A percentile compares a stretch with the other conserved stretches of the same genome.
Conservation (phyloP, 441 rosid species). For the Populus hybrid region DNA sequence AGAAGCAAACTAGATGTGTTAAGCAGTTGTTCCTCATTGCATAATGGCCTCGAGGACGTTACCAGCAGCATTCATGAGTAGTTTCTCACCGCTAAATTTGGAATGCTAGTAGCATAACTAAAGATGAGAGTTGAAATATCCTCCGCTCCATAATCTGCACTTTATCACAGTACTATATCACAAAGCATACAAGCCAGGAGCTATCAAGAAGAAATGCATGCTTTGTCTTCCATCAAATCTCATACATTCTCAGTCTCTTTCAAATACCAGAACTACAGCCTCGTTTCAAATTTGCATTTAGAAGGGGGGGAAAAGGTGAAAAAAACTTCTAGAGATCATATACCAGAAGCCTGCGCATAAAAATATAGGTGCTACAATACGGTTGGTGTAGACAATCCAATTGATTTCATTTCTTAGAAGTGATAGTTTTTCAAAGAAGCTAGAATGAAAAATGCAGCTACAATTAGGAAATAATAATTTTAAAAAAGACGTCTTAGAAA, state of each 20-base stretch:
- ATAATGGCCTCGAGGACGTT: slow-evolving; percentile 31
- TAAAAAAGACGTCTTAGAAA: not conserved
- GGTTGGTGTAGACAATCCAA: not conserved
- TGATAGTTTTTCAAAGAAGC: not conserved
- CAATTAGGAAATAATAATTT: not conserved
- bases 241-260: not conserved
- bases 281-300: not conserved
- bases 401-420: not conserved
- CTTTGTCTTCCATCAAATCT: slow-evolving; percentile 1
- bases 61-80: slow-evolving; percentile 45
- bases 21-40: slow-evolving; percentile 23
- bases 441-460: not conserved
- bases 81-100: slow-evolving; percentile 78
- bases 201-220: slow-evolving; percentile 8
- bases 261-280: not conserved
- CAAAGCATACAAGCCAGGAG: slow-evolving; percentile 12
- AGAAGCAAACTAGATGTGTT: slow-evolving; percentile 21
- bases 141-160: slow-evolving; percentile 48
- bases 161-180: slow-evolving; percentile 18
- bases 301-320: not conserved
- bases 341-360: not conserved
- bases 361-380: no score
- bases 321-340: not conserved
- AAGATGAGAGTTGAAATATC: slow-evolving; percentile 17
- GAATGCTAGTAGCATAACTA: slow-evolving; percentile 50